Evolutionary conservation across 306 rosid species (phyloP), one percentile per base, ranked within the genome.

Genomic region (Dryas drummondii): DNA sequence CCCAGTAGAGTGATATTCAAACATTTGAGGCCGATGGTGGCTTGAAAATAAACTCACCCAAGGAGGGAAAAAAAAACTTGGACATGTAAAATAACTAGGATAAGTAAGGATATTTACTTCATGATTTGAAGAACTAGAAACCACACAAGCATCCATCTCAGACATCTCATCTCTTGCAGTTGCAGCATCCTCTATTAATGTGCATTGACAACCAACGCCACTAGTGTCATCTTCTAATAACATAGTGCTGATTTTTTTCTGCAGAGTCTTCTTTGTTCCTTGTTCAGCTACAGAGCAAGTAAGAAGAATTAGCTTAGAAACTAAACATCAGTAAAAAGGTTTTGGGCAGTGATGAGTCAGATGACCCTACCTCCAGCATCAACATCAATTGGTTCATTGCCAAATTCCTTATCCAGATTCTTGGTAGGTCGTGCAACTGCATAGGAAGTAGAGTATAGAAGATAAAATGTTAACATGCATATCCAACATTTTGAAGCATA

Each of bases 311-410:
- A 57, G 45, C 68, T 65, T 48, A 64, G 10, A 51, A 71, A 82
- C 61, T 51, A 6, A 40, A 27, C 44, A 16, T 13, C 53, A 60
- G 16, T 7, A 17, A 55, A n/a, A 26, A 61, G 54, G 16, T 19
- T 67, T 32, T 11, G 26, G 26, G 62, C 84, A 78, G 67, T 66
- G 60, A 84, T 53, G 62, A 71, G 37, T 45, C 3, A 41, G 49
- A 46, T 46, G 15, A 27, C 45, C 66, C 22, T 66, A 84, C 90
- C 91, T 77, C 64, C 86, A 3, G 50, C 57, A 19, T 87, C 90
- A 46, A 87, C 70, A 71, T 85, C 81, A 64, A 87, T 83, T 37
- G 83, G 76, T 68, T 82, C 84, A 73, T 16, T 16, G 37, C 70
- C 41, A 60, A 40, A 32, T 14, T 48, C 27, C 71, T 64, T 60